Base-by-base conservation (phyloP, 1,139 yeast species). In the Geotrichum fermentans region DNA sequence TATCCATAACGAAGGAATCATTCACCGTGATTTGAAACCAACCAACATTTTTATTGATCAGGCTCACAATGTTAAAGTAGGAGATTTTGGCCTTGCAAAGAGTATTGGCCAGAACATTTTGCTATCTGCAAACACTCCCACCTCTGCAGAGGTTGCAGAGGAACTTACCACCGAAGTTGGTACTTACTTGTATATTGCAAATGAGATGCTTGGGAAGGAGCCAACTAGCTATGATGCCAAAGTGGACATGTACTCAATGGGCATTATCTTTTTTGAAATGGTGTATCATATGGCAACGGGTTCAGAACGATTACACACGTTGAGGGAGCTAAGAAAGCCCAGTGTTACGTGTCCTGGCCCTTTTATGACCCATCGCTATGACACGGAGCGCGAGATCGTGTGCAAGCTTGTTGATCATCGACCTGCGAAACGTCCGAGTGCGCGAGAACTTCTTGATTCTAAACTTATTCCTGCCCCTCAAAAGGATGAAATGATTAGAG, bases 51-150 rank as follows among this genome's bases (percentile, higher is more conserved):
- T 94, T 70, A 90, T 94, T 58, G 98, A 92, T 65, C 83, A 84
- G 57, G 78, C 87, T 0, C 83, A 85, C 58, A 88, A 90, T 62
- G 81, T 92, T 50, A 94, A 94, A 64, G 86, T 94, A 30, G 98
- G 99, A 57, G 98, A 94, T 63, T 94, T 94, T 67, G 99, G 98
- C 0, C 74, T 94, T 51, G 99, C 98, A 0, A 90, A 89, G 37
- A 63, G 65, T 47, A 63, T 67, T 34, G 62, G 57, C 4, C 62
- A 58, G 59, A 86, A 82, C 58, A 82, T 78, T 53, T 92, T 69
- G 74, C 78, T 60, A 20, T 43, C 64, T 4, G 24, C 54, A 16
- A 45, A 49, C 2, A 48, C 48, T n/a, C 39, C 59, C 5, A 61
- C 59, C 11, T 37, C 60, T 6, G 40, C 52, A 21, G 60, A 57